Percentiles rank a stretch among this genome's conserved stretches.
phyloP scores from a whole-genome alignment of 495 filamentous ascomycete genomes.

The Penicillium subrubescens region DNA sequence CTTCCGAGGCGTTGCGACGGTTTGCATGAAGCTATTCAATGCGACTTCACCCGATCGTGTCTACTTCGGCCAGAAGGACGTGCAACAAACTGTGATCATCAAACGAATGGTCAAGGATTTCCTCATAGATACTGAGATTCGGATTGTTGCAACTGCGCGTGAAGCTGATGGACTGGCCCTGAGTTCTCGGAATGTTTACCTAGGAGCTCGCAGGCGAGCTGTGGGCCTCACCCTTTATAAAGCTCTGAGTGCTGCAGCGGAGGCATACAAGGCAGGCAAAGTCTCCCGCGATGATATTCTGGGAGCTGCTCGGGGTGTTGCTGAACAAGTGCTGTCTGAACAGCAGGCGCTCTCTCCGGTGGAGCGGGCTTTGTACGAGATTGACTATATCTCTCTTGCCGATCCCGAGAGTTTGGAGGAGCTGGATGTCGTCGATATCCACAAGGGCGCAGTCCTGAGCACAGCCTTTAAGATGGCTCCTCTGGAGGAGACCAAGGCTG shows the following conservation, averaged over 20 bases:
- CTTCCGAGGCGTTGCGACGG: constrained; percentile 92
- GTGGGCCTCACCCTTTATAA: constrained; percentile 71
- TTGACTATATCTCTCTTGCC: constrained; percentile 89
- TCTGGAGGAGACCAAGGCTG: constrained; percentile 64
- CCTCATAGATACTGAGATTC: constrained; percentile 73
- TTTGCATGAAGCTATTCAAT: constrained; percentile 97
- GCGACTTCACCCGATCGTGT: constrained; percentile 83
- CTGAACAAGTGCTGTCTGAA: constrained; percentile 51
- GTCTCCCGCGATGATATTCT: constrained; percentile 64
- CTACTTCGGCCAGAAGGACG: constrained; percentile 98
- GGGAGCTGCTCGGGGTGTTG: constrained; percentile 60
- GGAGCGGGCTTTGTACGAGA: constrained; percentile 70
- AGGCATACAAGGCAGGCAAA: constrained; percentile 60
- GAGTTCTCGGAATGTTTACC: constrained; percentile 92
- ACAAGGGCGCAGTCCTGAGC: constrained; percentile 79
- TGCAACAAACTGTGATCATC: constrained; percentile 93
- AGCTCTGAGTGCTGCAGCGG: constrained; percentile 70
- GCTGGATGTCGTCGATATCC: constrained; percentile 64
- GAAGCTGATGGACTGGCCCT: constrained; percentile 86
- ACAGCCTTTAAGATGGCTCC: constrained; percentile 89
- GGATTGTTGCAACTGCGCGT: constrained; percentile 72
- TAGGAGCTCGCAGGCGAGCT: constrained; percentile 71
- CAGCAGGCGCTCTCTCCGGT: constrained; percentile 64
- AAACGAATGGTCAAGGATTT: constrained; percentile 86
- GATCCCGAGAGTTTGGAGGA: constrained; percentile 82